A percentile compares a stretch with the other conserved stretches of the same genome.
phyloP scores from a whole-genome alignment of 768 basidiomycete genomes.

The Cytidiella melzeri region DNA sequence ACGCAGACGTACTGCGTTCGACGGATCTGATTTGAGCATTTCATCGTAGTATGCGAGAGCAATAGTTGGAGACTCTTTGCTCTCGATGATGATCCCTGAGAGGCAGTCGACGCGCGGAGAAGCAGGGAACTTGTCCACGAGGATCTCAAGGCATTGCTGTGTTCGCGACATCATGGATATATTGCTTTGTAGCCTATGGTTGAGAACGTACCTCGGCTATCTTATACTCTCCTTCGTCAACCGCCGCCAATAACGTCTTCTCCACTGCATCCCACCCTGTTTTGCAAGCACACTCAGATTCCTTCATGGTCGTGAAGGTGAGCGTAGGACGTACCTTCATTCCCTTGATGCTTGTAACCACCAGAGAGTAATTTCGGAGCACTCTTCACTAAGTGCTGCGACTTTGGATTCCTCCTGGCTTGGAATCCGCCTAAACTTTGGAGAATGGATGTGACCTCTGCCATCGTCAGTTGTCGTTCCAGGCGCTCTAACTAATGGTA shows the following conservation, averaged over 20 bases:
- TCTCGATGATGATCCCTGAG: conserved; percentile 74
- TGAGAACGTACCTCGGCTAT: conserved; percentile 68
- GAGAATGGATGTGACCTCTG: conserved; percentile 25
- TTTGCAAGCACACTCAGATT: no score
- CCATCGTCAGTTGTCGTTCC: conserved; percentile 16
- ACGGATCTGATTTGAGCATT: conserved; percentile 55
- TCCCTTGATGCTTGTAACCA: not conserved
- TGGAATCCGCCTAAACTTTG: conserved; percentile 30
- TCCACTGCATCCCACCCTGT: conserved; percentile 79
- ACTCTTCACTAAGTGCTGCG: conserved; percentile 29
- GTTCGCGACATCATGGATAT: not conserved
- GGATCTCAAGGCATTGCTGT: conserved; percentile 57
- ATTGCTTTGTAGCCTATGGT: conserved; percentile 3
- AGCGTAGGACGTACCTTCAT: not conserved
- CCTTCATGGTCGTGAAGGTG: no score
- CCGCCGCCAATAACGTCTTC: conserved; percentile 69
- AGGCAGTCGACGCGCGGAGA: conserved; percentile 79
- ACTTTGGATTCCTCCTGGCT: conserved; percentile 23
- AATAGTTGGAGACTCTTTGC: conserved; percentile 45
- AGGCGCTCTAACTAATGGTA: not conserved
- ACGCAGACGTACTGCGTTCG: conserved; percentile 55
- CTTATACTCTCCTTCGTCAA: conserved; percentile 68
- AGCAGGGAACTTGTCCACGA: conserved; percentile 62
- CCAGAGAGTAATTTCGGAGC: conserved; percentile 24
- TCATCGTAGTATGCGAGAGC: conserved; percentile 60